phyloP scores from a whole-genome alignment of 805 yeast species.

The Pichia paraexigua region DNA sequence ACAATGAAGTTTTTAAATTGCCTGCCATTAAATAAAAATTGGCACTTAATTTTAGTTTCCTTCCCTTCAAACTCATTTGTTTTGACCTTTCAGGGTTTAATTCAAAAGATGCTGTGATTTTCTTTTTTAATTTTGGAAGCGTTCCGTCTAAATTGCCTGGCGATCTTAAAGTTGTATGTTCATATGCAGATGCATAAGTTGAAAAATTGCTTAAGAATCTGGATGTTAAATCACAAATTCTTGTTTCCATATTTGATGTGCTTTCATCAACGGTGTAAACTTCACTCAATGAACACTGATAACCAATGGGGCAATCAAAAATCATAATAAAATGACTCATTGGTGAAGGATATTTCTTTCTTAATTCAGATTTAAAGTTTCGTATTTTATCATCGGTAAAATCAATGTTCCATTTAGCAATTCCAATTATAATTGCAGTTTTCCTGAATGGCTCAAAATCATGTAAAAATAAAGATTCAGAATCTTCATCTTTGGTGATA shows the following conservation, averaged over 20 bases:
- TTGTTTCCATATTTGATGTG: slow-evolving; percentile 42
- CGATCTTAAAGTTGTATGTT: slow-evolving; percentile 73
- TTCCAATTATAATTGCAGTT: slow-evolving; percentile 51
- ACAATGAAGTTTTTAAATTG: slow-evolving; percentile 59
- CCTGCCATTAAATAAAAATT: slow-evolving; percentile 78
- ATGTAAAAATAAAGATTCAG: slow-evolving; percentile 50
- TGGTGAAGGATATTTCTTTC: slow-evolving; percentile 40
- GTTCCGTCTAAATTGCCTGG: slow-evolving; percentile 47
- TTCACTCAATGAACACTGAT: slow-evolving; percentile 2
- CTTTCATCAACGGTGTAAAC: slow-evolving; percentile 15
- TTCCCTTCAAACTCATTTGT: slow-evolving; percentile 47
- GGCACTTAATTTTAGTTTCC: slow-evolving; percentile 70
- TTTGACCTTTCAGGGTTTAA: slow-evolving; percentile 28
- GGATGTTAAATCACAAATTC: slow-evolving; percentile 64
- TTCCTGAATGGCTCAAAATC: slow-evolving; percentile 90
- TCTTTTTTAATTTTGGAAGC: slow-evolving; percentile 17
- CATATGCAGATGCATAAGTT: slow-evolving; percentile 61
- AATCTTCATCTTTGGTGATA: slow-evolving; percentile 39
- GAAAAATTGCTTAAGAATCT: slow-evolving; percentile 58
- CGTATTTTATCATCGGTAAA: slow-evolving; percentile 21
- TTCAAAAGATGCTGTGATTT: slow-evolving; percentile 26
- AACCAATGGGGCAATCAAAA: slow-evolving; percentile 38
- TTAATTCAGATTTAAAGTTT: slow-evolving; percentile 33
- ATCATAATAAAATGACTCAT: slow-evolving; percentile 47
- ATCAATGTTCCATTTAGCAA: slow-evolving; percentile 28